Evolutionary conservation across 129 eudicot species (phyloP), one percentile per base, ranked within the genome.

Genomic region (Dittrichia graveolens): DNA sequence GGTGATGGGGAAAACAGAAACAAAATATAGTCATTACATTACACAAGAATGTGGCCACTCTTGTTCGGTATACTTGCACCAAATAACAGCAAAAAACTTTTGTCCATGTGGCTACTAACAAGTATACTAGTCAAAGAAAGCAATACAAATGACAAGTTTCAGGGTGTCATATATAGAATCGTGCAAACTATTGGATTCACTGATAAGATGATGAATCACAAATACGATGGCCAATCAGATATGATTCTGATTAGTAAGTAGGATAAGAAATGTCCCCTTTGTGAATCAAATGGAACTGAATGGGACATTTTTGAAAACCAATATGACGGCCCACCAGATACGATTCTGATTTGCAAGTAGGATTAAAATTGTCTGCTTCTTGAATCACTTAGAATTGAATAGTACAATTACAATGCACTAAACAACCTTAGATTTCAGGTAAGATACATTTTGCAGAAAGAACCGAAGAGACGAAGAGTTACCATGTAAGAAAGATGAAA

Each of bases 41-140:
- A 12, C 55, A 40, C 63, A 45, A 62, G 5, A 12, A 61, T 16
- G 61, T 38, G 60, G 49, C 53, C 49, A 37, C 7, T 72, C 38
- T 61, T 59, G 15, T 47, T 48, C 37, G 12, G 62, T 49, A 61
- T 53, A 61, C 62, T 61, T 73, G 16, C 37, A 73, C 61, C 61
- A 61, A 19, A 42, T 55, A 57, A 57, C 7, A 42, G 24, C 45
- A 57, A 72, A 50, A 59, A 13, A 43, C 52, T 41, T 50, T 50
- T 37, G 64, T 52, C 50, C 44, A 45, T 50, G 78, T 52, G 24
- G 43, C 45, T 48, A 49, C 69, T 46, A 46, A 63, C n/a, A 63
- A 18, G 54, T 64, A 24, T 54, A 40, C 64, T 19, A 39, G 6
- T 56, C 50, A 42, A 43, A 6, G 43, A 71, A 41, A 71, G 2